phyloP scores from a whole-genome alignment of 2,329 filamentous ascomycete species.

The Zymoseptoria tritici region DNA sequence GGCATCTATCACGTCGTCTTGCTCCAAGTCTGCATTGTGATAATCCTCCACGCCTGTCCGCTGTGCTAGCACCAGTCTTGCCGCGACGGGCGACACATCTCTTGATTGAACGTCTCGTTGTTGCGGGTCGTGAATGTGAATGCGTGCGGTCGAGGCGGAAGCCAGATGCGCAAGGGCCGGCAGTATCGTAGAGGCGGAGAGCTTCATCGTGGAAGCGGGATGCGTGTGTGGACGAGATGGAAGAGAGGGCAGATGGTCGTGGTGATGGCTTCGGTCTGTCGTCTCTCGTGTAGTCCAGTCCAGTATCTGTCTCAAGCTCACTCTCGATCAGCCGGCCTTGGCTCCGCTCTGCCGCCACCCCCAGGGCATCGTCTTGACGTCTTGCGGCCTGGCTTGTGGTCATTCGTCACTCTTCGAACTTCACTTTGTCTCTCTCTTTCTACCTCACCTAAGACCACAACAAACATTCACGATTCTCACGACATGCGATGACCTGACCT shows the following conservation, averaged over 20 bases:
- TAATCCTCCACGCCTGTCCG: slow-evolving; percentile 44
- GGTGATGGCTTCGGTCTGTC: not conserved
- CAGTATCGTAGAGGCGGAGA: slow-evolving; percentile 33
- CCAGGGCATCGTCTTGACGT: slow-evolving; percentile 2
- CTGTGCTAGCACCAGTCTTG: slow-evolving; percentile 45
- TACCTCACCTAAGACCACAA: not conserved
- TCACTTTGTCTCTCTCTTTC: not conserved
- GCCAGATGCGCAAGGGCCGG: slow-evolving; percentile 32
- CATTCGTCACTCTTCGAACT: not conserved
- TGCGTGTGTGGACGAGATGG: not conserved
- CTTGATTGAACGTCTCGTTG: slow-evolving; percentile 4
- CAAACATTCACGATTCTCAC: not conserved
- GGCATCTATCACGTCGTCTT: slow-evolving; percentile 36
- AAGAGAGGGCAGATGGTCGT: slow-evolving; percentile 1
- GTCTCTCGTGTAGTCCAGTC: not conserved
- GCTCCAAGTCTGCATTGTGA: slow-evolving; percentile 36
- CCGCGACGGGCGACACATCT: slow-evolving; percentile 31
- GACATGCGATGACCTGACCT: not conserved
- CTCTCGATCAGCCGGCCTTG: not conserved
- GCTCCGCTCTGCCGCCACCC: not conserved
- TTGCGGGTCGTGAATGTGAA: slow-evolving; percentile 33
- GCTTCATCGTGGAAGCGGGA: slow-evolving; percentile 37
- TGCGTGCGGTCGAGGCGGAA: slow-evolving; percentile 27
- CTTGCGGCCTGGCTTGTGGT: not conserved
- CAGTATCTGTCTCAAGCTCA: not conserved